Evolutionary conservation across 148 eudicot species (phyloP).

Genomic region (Fagopyrum tataricum): DNA sequence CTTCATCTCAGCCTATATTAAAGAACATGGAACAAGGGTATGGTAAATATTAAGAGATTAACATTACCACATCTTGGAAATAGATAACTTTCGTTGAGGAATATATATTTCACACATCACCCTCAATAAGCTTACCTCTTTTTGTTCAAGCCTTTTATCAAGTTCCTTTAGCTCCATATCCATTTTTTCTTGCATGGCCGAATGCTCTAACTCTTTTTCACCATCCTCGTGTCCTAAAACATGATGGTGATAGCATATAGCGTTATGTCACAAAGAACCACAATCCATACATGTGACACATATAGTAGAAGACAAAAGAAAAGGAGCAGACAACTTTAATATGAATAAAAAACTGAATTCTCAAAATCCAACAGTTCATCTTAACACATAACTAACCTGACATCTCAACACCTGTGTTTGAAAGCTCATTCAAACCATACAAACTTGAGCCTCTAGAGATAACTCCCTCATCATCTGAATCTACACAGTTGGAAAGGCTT

Average conservation of each 20-base stretch:
- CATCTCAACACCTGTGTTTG: conserved; percentile 33
- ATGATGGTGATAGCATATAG: background rate
- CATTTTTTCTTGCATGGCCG: conserved; percentile 76
- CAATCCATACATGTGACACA: background rate
- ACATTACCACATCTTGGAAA: background rate
- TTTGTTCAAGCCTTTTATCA: conserved; percentile 76
- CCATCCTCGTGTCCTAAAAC: conserved; percentile 61
- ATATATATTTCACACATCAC: no score
- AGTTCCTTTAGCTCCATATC: conserved; percentile 84
- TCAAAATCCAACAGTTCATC: background rate
- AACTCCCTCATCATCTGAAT: conserved; percentile 50
- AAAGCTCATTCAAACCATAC: conserved; percentile 25
- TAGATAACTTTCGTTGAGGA: background rate
- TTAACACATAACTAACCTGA: conserved; percentile 22
- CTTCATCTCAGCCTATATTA: conserved; percentile 90
- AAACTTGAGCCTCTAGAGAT: conserved; percentile 31
- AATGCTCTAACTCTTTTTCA: conserved; percentile 89
- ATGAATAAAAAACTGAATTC: no score
- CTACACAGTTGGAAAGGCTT: conserved; percentile 38
- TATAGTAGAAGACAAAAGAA: no score
- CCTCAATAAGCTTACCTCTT: conserved; percentile 50
- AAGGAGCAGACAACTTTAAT: background rate
- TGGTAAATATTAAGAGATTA: background rate
- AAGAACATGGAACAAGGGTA: background rate
- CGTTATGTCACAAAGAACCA: background rate